A percentile compares a stretch with the other conserved stretches of the same genome.
Evolutionary conservation across 805 yeast genomes (phyloP).

Genomic region (Candida loeiensis): DNA sequence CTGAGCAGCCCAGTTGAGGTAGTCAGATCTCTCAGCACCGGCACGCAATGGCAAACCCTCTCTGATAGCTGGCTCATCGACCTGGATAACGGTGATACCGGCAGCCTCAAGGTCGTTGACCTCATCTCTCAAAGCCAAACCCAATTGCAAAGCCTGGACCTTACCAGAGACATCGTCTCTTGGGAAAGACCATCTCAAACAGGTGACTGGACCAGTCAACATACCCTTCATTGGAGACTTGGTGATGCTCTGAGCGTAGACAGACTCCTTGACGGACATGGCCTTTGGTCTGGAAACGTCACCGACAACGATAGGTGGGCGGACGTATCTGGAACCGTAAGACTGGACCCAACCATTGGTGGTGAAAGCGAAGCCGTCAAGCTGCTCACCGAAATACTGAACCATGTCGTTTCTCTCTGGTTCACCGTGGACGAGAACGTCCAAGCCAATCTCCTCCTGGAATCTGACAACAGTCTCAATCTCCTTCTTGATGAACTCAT

Average conservation of each 20-base stretch:
- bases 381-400: slow-evolving; percentile 99
- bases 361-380: slow-evolving; percentile 98
- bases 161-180: slow-evolving; percentile 94
- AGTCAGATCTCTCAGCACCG: slow-evolving; percentile 93
- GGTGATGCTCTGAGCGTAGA: slow-evolving; percentile 96
- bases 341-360: slow-evolving; percentile 99
- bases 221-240: slow-evolving; percentile 98
- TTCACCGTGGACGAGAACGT: slow-evolving; percentile 99
- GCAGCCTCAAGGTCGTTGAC: slow-evolving; percentile 97
- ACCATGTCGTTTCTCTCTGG: slow-evolving; percentile 99
- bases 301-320: slow-evolving; percentile 99
- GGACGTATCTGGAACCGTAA: slow-evolving; percentile 99
- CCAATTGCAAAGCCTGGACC: slow-evolving; percentile 94
- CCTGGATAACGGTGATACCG: slow-evolving; percentile 97
- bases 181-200: slow-evolving; percentile 99
- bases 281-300: slow-evolving; percentile 98
- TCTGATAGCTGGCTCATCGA: slow-evolving; percentile 99
- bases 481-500: slow-evolving; percentile 94
- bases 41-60: slow-evolving; percentile 99
- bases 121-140: slow-evolving; percentile 97
- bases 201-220: slow-evolving; percentile 99
- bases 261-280: slow-evolving; percentile 98
- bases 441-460: slow-evolving; percentile 99
- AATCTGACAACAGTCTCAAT: slow-evolving; percentile 93
- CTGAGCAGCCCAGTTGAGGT: slow-evolving; percentile 98